Evolutionary conservation across 2,329 filamentous ascomycete species (phyloP).

Genomic region (Teratosphaeriaceae sp.): DNA sequence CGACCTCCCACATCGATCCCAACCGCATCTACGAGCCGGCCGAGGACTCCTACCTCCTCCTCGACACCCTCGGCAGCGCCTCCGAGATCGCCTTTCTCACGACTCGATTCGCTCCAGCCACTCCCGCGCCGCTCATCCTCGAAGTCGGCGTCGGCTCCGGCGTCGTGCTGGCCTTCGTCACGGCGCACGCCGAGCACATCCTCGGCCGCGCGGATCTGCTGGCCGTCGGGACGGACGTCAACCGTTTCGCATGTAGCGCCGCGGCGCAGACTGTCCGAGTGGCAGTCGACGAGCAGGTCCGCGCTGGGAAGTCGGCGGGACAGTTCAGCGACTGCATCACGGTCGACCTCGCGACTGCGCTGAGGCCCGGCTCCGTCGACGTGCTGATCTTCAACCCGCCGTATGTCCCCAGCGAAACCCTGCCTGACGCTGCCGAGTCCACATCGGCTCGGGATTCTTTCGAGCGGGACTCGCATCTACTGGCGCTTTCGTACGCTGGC

Average conservation of each 20-base stretch:
- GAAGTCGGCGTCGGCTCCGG: conserved; percentile 91
- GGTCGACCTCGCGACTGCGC: conserved; percentile 60
- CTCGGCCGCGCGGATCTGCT: conserved; percentile 67
- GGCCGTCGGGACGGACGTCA: conserved; percentile 76
- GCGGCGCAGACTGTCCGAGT: conserved; percentile 60
- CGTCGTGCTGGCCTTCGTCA: conserved; percentile 82
- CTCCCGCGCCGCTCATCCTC: conserved; percentile 53
- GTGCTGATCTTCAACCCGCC: conserved; percentile 94
- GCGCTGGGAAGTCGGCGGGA: conserved; percentile 12
- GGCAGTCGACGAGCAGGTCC: conserved; percentile 35
- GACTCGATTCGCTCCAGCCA: conserved; percentile 46
- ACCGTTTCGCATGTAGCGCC: conserved; percentile 72
- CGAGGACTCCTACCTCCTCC: conserved; percentile 89
- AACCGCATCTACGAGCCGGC: conserved; percentile 88
- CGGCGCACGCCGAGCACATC: conserved; percentile 64
- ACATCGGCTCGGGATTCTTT: too few species aligned
- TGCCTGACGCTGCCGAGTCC: too few species aligned
- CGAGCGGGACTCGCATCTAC: conserved; percentile 73
- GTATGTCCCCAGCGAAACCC: conserved; percentile 78
- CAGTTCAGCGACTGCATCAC: conserved; percentile 59
- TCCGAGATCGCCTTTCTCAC: conserved; percentile 64
- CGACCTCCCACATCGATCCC: conserved; percentile 85
- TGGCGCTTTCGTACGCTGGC: conserved; percentile 83
- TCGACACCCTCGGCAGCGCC: conserved; percentile 77
- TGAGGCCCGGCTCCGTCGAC: conserved; percentile 60